Base-by-base conservation (phyloP, 345 rosid genomes). In the Lepidium africanum region DNA sequence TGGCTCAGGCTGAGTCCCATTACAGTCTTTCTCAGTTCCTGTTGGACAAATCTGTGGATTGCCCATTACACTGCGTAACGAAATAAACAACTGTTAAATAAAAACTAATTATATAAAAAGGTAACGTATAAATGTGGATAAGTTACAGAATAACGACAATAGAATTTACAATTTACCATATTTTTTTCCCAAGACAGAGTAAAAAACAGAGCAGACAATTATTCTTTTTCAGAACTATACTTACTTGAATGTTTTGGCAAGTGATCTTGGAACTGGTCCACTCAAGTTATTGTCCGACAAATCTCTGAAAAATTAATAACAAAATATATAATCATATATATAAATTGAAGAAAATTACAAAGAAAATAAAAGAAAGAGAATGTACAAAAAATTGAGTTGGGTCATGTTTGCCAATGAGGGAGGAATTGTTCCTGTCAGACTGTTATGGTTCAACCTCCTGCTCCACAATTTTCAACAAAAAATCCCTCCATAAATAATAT, bases 361-460 rank as follows among this genome's bases (percentile, higher is more conserved):
- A 40, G 0, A 73, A 38, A 67, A 66, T 2, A 23, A 48, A 71
- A 39, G 59, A 21, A 37, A 59, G 82, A 72, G 59, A 76, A 74
- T 77, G 23, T 83, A 94, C 99, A 91, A 75, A 64, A 94, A 89
- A 67, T 85, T 65, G 59, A 94, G 97, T 75, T 80, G 89, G 58
- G 88, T 74, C 89, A 87, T 85, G 81, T 82, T 85, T 10, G 83
- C 85, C 77, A 94, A 78, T 63, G 91, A 77, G 17, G 81, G 50
- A 75, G 99, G 97, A 61, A 89, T 84, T 54, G 77, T 70, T 74
- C 91, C 97, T 33, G 81, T 41, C 39, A 94, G 78, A 51, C 88
- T 87, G 80, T 94, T 94, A 47, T 82, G 83, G 73, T 86, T 87
- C 71, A 94, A 68, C 81, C 90, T 84, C 88, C 97, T 91, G 87